Percentiles rank a stretch among this genome's conserved stretches.
phyloP scores from a whole-genome alignment of 805 yeast genomes.

The Clavispora asparagi region DNA sequence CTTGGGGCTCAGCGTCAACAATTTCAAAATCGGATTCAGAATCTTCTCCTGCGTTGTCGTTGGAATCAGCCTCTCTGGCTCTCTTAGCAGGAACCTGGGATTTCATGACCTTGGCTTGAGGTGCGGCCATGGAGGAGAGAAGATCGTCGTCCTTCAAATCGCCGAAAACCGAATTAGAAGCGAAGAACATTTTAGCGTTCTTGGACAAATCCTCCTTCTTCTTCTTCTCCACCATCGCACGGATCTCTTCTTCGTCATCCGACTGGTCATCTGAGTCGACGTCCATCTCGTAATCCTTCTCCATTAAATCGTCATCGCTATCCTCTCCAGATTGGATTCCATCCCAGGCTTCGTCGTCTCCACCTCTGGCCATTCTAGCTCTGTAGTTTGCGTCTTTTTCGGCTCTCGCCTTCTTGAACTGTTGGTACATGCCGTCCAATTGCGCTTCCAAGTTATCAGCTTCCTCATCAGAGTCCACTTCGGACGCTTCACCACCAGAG shows the following conservation, averaged over 20 bases:
- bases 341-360: slow-evolving; percentile 74
- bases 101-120: slow-evolving; percentile 3
- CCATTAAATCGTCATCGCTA: slow-evolving; percentile 29
- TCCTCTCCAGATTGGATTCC: slow-evolving; percentile 54
- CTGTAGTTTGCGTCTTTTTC: slow-evolving; percentile 65
- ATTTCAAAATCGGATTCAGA: slow-evolving; percentile 42
- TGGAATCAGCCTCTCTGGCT: neutral
- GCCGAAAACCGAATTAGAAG: slow-evolving; percentile 35
- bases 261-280: slow-evolving; percentile 49
- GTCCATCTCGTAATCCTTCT: slow-evolving; percentile 42
- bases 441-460: slow-evolving; percentile 72
- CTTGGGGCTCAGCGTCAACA: slow-evolving; percentile 25
- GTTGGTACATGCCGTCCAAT: slow-evolving; percentile 74
- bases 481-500: slow-evolving; percentile 33
- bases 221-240: slow-evolving; percentile 47
- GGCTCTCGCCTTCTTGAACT: slow-evolving; percentile 60
- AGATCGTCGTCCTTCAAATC: slow-evolving; percentile 46
- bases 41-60: slow-evolving; percentile 36
- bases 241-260: slow-evolving; percentile 59
- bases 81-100: neutral
- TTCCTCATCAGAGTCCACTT: slow-evolving; percentile 43
- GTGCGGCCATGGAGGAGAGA: slow-evolving; percentile 8
- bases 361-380: slow-evolving; percentile 72
- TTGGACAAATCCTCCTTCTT: slow-evolving; percentile 29
- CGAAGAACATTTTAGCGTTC: slow-evolving; percentile 35